phyloP scores from a whole-genome alignment of 2,329 filamentous ascomycete genomes.

The Cryphonectria naterciae region DNA sequence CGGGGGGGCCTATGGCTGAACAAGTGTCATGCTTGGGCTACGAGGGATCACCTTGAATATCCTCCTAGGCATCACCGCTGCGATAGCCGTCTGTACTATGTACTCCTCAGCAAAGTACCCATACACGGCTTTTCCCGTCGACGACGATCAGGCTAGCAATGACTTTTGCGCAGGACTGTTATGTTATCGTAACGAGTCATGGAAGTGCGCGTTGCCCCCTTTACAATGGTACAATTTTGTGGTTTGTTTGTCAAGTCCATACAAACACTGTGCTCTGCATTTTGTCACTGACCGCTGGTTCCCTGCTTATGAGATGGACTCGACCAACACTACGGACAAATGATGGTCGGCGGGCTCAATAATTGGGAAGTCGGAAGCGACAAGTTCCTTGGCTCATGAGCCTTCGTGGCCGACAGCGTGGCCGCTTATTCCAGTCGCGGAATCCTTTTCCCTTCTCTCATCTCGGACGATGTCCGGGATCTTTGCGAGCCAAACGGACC shows the following conservation, averaged over 20 bases:
- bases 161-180: not conserved
- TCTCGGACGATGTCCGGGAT: conserved; percentile 25
- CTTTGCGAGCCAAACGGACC: conserved; percentile 13
- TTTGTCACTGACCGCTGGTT: not conserved
- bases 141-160: not conserved
- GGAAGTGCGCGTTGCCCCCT: not conserved
- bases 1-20: not conserved
- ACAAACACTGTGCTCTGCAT: not conserved
- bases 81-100: not conserved
- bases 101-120: not conserved
- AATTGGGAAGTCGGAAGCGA: not conserved
- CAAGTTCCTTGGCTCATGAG: not conserved
- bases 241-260: not conserved
- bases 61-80: not conserved
- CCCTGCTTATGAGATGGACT: not conserved
- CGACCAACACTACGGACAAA: not conserved
- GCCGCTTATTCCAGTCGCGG: conserved; percentile 14
- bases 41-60: not conserved
- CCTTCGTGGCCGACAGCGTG: not conserved
- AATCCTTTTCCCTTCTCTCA: conserved; percentile 4
- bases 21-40: not conserved
- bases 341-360: not conserved
- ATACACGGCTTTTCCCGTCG: conserved; percentile 11
- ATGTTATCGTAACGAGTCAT: conserved; percentile 8
- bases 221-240: not conserved